Evolutionary conservation across 1,284 basidiomycete genomes (phyloP).

Genomic region (Boletellus deceptivus): DNA sequence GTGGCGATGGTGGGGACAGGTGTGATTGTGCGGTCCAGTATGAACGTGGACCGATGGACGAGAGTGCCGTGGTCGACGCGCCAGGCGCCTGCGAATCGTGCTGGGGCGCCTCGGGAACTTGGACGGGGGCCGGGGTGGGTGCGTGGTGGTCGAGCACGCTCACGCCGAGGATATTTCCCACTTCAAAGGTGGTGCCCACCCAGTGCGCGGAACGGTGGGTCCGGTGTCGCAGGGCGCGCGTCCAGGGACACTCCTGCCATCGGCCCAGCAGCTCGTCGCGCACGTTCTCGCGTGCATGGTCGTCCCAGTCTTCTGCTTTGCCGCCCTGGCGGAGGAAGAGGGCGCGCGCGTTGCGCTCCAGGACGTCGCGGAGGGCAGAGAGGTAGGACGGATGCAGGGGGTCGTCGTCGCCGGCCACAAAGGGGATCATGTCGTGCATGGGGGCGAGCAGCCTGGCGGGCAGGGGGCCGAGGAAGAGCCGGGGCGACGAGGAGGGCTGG

Average conservation of each 20-base stretch:
- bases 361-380: slow-evolving; percentile 32
- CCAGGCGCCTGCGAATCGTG: slow-evolving; percentile 4
- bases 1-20: slow-evolving; percentile 9
- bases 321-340: slow-evolving; percentile 67
- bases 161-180: slow-evolving; percentile 49
- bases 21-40: slow-evolving; percentile 24
- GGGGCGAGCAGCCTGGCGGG: slow-evolving; percentile 50
- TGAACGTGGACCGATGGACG: slow-evolving; percentile 22
- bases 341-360: slow-evolving; percentile 57
- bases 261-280: slow-evolving; percentile 54
- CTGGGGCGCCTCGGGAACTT: slow-evolving; percentile 5
- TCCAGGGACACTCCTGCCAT: slow-evolving; percentile 72
- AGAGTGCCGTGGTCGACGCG: slow-evolving; percentile 21
- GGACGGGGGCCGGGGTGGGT: background rate
- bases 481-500: background rate
- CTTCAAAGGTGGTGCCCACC: slow-evolving; percentile 73
- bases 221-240: slow-evolving; percentile 41
- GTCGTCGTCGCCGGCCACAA: slow-evolving; percentile 28
- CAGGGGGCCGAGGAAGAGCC: slow-evolving; percentile 64
- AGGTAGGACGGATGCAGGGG: slow-evolving; percentile 34
- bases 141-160: slow-evolving; percentile 26
- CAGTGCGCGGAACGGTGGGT: slow-evolving; percentile 42
- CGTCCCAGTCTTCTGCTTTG: slow-evolving; percentile 62
- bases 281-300: slow-evolving; percentile 47
- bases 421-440: slow-evolving; percentile 19